Base-by-base conservation (phyloP, 495 filamentous ascomycete genomes). In the Lasiosphaeris hirsuta region DNA sequence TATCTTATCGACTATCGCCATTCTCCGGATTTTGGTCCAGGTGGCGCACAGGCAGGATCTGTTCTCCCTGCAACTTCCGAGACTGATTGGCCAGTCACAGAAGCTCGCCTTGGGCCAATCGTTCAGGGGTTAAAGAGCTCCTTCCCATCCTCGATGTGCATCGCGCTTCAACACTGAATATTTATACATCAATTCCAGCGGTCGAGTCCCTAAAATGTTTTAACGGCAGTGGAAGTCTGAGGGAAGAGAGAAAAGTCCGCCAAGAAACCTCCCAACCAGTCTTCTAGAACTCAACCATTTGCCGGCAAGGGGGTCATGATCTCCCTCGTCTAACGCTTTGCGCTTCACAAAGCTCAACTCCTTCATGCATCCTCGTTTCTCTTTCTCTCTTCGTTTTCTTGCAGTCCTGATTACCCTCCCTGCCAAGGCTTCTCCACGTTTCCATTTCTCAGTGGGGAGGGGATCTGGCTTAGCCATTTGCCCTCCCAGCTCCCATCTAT, bases 221-320 rank as follows among this genome's bases (percentile, higher is more conserved):
- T 5, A 30, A 30, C 5, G 23, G 38, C 38, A 41, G 38, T 3
- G 38, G 8, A 49, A 33, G 33, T 49, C 23, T 33, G 19, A 15
- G 46, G 10, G 10, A 49, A 49, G 6, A 45, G 23, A 30, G 23
- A 30, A 5, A 30, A 30, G 2, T 30, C 2, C 23, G 23, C 2
- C 23, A 30, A 5, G 23, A 45, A 45, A 15, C 19, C 11, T 10
- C 49, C 15, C 14, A 18, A 18, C 4, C 43, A 19, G 8, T 46
- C 17, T 46, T 15, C 43, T 46, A 46, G 10, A 19, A 46, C 23
- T 19, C 23, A 6, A 3, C 17, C 43, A n/a, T 15, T 2, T 30
- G 23, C 23, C 23, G 23, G 23, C 23, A 30, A 30, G 23, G 23
- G 49, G 49, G 53, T 15, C 41, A 37, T 56, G 53, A 56, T 56